These are phyloP conservation scores for Lolium multiflorum DNA, from an alignment of 176 grass and related monocot genomes.

Conservation along the genomic window DNA sequence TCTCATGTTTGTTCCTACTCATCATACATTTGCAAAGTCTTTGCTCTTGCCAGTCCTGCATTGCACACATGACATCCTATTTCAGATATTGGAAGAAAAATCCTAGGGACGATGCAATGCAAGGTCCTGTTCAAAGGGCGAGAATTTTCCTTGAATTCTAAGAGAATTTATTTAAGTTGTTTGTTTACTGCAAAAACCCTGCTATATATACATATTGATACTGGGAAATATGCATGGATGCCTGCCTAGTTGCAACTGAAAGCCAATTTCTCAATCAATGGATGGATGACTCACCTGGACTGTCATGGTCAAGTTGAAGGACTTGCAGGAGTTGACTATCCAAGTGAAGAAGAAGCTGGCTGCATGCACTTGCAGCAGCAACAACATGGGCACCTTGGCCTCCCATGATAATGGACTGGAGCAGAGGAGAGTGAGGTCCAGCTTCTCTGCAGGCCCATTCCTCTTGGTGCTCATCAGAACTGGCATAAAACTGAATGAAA, in stretches of 20 bases:
- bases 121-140: no score
- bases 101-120: no score
- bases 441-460: slow-evolving; percentile 11
- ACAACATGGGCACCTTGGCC: background rate
- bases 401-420: slow-evolving; percentile 12
- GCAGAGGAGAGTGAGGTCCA: slow-evolving; percentile 31
- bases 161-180: background rate
- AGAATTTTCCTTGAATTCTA: no score
- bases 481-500: background rate
- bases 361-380: background rate
- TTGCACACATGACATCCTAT: background rate
- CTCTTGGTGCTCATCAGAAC: slow-evolving; percentile 1
- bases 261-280: slow-evolving; percentile 18
- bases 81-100: background rate
- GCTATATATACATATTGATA: background rate
- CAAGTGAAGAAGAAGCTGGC: slow-evolving; percentile 23
- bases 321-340: slow-evolving; percentile 37
- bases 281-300: background rate
- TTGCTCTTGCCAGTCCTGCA: background rate
- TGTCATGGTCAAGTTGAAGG: slow-evolving; percentile 8
- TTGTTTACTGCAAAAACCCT: background rate
- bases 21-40: background rate
- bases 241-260: background rate
- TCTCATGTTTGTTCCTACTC: background rate
- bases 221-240: background rate